A percentile compares a stretch with the other conserved stretches of the same genome.
These are phyloP conservation scores for Scheffersomyces amazonensis DNA, from an alignment of 805 yeast species.

Conservation along the genomic window DNA sequence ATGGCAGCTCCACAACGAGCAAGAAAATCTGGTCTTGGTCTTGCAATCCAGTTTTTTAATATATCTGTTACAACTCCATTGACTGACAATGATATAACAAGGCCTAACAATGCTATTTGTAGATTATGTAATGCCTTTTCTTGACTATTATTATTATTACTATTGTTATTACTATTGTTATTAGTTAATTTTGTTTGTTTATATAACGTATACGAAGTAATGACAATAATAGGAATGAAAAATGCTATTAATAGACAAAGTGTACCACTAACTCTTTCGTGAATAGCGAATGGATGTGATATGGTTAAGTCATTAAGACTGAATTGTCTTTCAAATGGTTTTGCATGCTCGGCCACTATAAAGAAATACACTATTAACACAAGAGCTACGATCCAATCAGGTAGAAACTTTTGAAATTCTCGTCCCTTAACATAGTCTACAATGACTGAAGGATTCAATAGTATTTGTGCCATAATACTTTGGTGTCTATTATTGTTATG, in stretches of 20 bases:
- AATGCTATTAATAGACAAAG: constrained; percentile 26
- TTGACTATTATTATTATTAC: background rate
- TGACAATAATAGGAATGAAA: constrained; percentile 16
- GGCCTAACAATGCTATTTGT: constrained; percentile 29
- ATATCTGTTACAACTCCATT: constrained; percentile 35
- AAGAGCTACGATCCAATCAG: constrained; percentile 29
- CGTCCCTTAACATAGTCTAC: constrained; percentile 5
- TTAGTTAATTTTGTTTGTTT: background rate
- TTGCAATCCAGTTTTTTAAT: constrained; percentile 31
- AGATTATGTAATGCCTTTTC: constrained; percentile 10
- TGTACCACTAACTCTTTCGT: constrained; percentile 29
- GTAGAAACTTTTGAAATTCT: constrained; percentile 6
- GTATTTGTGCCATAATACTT: too few relatives aligned
- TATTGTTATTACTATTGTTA: background rate
- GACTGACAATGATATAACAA: constrained; percentile 22
- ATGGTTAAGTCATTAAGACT: constrained; percentile 26
- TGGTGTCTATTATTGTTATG: too few relatives aligned
- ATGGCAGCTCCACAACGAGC: constrained; percentile 28
- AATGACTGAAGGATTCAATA: too few relatives aligned
- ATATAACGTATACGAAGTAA: constrained; percentile 10
- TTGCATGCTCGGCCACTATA: constrained; percentile 26
- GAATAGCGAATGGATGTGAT: constrained; percentile 32
- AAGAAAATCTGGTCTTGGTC: constrained; percentile 35
- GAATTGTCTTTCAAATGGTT: constrained; percentile 36
- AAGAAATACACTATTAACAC: constrained; percentile 24